These are phyloP conservation scores for Suillus bovinus DNA, from an alignment of 768 basidiomycete species.

Conservation along the genomic window DNA sequence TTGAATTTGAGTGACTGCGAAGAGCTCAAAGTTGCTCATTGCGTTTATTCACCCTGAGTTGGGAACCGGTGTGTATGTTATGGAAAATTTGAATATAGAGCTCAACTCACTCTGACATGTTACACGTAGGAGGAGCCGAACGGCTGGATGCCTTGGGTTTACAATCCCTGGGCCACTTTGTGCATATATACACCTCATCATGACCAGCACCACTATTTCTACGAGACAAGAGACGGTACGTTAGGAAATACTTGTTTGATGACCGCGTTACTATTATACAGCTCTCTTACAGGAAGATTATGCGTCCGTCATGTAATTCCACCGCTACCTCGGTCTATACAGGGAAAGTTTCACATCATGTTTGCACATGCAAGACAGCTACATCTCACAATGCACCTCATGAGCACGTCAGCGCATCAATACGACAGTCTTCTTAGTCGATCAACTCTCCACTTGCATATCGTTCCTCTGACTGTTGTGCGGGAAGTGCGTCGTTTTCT, in stretches of 20 bases:
- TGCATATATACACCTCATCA: conserved; percentile 92
- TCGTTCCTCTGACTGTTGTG: conserved; percentile 73
- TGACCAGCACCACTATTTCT: conserved; percentile 84
- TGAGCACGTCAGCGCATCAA: conserved; percentile 41
- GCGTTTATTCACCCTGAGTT: conserved; percentile 95
- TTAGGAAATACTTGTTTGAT: neutral
- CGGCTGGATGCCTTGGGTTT: conserved; percentile 88
- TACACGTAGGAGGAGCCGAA: conserved; percentile 85
- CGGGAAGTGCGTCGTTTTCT: conserved; percentile 87
- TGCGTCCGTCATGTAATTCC: conserved; percentile 69
- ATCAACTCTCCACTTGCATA: conserved; percentile 91
- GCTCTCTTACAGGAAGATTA: conserved; percentile 64
- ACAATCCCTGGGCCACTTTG: conserved; percentile 78
- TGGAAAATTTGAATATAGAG: neutral
- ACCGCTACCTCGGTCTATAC: conserved; percentile 78
- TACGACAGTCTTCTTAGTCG: conserved; percentile 92
- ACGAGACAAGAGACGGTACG: conserved; percentile 89
- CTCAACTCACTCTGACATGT: conserved; percentile 2
- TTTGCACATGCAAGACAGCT: conserved; percentile 89
- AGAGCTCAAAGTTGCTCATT: conserved; percentile 42
- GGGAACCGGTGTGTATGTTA: conserved; percentile 69
- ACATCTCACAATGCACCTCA: conserved; percentile 71
- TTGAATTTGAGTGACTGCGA: conserved; percentile 5
- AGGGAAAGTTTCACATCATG: conserved; percentile 81
- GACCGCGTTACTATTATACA: neutral